Base-by-base conservation (phyloP, 768 basidiomycete genomes). In the Mycena capillaripes region DNA sequence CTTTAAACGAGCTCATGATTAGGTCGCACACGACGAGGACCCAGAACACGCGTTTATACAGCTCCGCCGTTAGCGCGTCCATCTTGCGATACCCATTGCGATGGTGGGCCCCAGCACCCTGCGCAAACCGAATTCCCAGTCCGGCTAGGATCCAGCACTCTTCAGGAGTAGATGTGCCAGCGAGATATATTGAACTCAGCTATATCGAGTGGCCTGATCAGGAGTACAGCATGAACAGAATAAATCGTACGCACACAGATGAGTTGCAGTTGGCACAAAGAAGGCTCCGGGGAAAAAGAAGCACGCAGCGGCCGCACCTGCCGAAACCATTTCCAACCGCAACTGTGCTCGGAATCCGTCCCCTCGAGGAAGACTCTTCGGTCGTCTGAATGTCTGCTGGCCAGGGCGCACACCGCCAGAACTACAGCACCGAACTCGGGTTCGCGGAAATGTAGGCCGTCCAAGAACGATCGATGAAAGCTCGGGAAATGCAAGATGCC, bases 401-500 rank as follows among this genome's bases (percentile, higher is more conserved):
- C 93, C 50, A 89, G 78, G 0, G 95, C 92, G 77, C 92, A 93
- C 0, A 93, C 87, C 6, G 90, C 81, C 14, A 95, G 85, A 52
- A 95, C 89, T 0, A 87, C 84, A 42, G 85, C 80, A 0, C 85
- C 89, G 78, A 95, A 94, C 0, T 83, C 76, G 0, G 80, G 46
- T 65, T 93, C 86, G 9, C 79, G 80, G 10, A 86, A 76, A 78
- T 94, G 89, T 12, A 88, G 77, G 0, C 86, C 85, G 6, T 86
- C 81, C 1, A 75, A 73, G 19, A 92, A 75, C 34, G 86, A 84
- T 25, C 82, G 81, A 62, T 89, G 83, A 73, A 95, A 95, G 12
- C 87, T 88, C 0, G 90, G 90, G 0, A 86, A 86, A 75, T 95
- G 94, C 6, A 97, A 81, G 10, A 95, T 79, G 0, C 93, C 92